Conservation (phyloP, 805 yeast genomes). For the Hanseniaspora lachancei region DNA sequence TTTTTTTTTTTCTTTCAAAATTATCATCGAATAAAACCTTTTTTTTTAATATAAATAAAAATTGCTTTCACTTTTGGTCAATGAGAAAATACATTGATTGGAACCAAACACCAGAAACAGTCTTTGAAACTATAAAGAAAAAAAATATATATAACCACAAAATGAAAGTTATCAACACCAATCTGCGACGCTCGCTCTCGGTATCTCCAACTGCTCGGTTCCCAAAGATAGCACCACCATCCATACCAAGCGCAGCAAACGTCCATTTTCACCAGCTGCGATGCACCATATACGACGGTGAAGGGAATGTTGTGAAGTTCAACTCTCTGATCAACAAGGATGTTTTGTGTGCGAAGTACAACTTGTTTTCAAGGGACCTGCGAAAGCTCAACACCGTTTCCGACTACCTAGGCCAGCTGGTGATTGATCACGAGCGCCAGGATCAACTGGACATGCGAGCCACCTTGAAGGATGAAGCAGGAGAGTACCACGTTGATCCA, state of each 20-base stretch:
- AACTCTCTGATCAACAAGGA: slow-evolving; percentile 8
- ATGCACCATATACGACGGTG: slow-evolving; percentile 12
- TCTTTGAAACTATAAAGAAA: too few species aligned
- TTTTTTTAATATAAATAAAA: too few species aligned
- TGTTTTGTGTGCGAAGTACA: slow-evolving; percentile 9
- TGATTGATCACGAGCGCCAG: not conserved
- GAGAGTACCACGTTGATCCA: not conserved
- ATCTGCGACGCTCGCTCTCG: not conserved
- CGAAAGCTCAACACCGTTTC: slow-evolving; percentile 12
- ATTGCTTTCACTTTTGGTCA: too few species aligned
- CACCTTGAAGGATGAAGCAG: not conserved
- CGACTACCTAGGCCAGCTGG: slow-evolving; percentile 6
- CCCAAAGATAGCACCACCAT: not conserved
- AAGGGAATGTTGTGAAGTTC: slow-evolving; percentile 11
- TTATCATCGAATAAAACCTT: too few species aligned
- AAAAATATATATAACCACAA: not conserved
- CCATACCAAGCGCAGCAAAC: not conserved
- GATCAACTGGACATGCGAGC: not conserved
- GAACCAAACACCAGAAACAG: too few species aligned
- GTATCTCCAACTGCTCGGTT: not conserved
- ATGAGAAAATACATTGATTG: too few species aligned
- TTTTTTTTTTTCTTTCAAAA: too few species aligned
- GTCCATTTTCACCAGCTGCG: slow-evolving; percentile 3
- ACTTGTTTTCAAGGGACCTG: slow-evolving; percentile 11
- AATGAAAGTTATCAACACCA: not conserved